These are phyloP conservation scores for Pachysolen tannophilus DNA, from an alignment of 805 yeast species.

Conservation along the genomic window DNA sequence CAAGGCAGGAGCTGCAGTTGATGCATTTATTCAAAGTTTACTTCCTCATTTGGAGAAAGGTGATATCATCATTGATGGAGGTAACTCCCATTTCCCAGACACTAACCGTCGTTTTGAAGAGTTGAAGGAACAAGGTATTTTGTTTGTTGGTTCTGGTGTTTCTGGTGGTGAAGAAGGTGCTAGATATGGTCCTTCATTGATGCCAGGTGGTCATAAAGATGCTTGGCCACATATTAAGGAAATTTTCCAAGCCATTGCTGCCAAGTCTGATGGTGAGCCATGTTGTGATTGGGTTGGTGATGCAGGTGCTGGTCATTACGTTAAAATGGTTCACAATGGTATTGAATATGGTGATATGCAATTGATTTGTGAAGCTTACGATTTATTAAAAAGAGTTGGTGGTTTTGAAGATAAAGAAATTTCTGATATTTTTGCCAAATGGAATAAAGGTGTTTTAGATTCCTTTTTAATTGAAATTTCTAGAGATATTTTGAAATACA, in stretches of 20 bases:
- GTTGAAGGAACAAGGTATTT: constrained; percentile 77
- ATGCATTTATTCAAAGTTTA: constrained; percentile 79
- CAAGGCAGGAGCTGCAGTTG: constrained; percentile 96
- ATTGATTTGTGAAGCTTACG: constrained; percentile 96
- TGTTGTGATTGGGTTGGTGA: constrained; percentile 99
- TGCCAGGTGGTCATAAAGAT: constrained; percentile 98
- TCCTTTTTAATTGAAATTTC: constrained; percentile 96
- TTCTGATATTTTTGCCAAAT: constrained; percentile 80
- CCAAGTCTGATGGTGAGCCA: constrained; percentile 97
- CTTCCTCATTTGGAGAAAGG: constrained; percentile 90
- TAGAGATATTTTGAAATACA: constrained; percentile 83
- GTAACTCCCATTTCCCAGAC: constrained; percentile 99
- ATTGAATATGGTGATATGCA: constrained; percentile 99
- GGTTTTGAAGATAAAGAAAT: constrained; percentile 87
- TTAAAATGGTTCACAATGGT: constrained; percentile 99
- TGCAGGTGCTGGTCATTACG: constrained; percentile 98
- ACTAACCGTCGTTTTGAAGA: constrained; percentile 93
- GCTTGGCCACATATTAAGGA: constrained; percentile 99
- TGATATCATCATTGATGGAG: constrained; percentile 98
- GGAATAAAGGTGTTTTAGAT: constrained; percentile 98
- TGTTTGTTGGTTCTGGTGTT: constrained; percentile 97
- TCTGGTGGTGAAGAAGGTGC: constrained; percentile 99
- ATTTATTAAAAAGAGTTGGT: constrained; percentile 89
- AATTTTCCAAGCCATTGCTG: constrained; percentile 92
- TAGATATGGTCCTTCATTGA: constrained; percentile 96